Evolutionary conservation across 2,329 filamentous ascomycete genomes (phyloP), one percentile per base, ranked within the genome.

Genomic region (Fusarium equiseti): DNA sequence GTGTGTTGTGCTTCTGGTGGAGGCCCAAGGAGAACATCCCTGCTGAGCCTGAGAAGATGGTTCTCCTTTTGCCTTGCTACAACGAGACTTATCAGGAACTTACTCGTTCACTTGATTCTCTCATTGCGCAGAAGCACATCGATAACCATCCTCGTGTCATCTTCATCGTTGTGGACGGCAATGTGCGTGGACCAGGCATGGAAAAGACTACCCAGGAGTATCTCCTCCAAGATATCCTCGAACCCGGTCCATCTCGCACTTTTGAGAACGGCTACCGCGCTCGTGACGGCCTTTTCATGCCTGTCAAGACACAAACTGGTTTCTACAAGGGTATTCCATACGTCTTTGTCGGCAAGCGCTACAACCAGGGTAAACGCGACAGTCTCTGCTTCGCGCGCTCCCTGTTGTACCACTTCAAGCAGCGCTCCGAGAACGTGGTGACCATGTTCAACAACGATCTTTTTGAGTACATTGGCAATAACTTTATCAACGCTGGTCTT

Each of bases 301-400:
- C 83, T 8, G 79, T 84, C 53, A 81, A 80, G 58, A 78, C 83
- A 8, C 79, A 82, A 24, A 81, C 77, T 0, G 84, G 84, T 0
- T 77, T 73, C 35, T 86, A 85, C 75, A 82, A 81, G 68, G 83
- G 81, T 2, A 68, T 85, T 0, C 83, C 84, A 0, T 86, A 83
- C 59, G 76, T 85, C 31, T 82, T 84, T 59, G 82, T 86, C 40
- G 82, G 84, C 49, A 86, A 86, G 72, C 77, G 81, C 16, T 81
- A 84, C 72, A 86, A 85, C 72, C 83, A 84, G 66, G 84, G 83
- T 38, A 86, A 86, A 73, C 79, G 83, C 4, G 84, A 86, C 71
- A 83, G 83, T 50, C 73, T 86, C 44, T 85, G 84, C 68, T 81
- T 85, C n/a, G 81, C 80, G 3, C 82, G 84, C 1, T 86, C 84